Percentiles rank a stretch among this genome's conserved stretches.
These are phyloP conservation scores for Flaveria linearis DNA, from an alignment of 129 eudicot species.

Conservation along the genomic window DNA sequence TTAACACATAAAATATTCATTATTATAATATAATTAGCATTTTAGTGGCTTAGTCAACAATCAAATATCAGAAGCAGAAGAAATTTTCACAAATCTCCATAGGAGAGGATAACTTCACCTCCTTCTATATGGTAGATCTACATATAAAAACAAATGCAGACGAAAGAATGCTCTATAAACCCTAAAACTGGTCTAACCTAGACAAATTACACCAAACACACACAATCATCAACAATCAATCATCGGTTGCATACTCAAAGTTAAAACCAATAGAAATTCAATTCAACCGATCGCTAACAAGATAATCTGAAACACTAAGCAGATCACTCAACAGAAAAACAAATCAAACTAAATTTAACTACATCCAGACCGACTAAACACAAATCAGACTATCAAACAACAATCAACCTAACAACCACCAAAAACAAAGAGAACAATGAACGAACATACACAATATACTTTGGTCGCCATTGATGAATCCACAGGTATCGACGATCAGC, in stretches of 20 bases:
- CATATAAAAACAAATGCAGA: slow-evolving; percentile 19
- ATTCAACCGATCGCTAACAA: slow-evolving; percentile 12
- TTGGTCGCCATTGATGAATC: slow-evolving; percentile 58
- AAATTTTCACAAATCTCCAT: background rate
- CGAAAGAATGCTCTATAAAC: background rate
- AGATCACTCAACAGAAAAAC: background rate
- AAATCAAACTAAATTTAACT: slow-evolving; percentile 6
- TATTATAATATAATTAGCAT: background rate
- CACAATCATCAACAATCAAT: slow-evolving; percentile 1
- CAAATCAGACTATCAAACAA: background rate
- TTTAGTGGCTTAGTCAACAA: background rate
- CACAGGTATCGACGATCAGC: slow-evolving; percentile 8
- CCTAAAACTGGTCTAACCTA: slow-evolving; percentile 12
- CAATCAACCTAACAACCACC: background rate
- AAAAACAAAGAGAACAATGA: background rate
- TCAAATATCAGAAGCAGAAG: slow-evolving; percentile 6
- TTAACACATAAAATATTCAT: background rate
- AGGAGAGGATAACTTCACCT: background rate
- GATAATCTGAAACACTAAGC: background rate
- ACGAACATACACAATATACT: slow-evolving; percentile 61
- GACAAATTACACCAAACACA: slow-evolving; percentile 4
- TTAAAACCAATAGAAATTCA: slow-evolving; percentile 8
- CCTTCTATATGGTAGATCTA: slow-evolving; percentile 12
- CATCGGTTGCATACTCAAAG: background rate
- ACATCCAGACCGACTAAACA: background rate